Base-by-base conservation (phyloP, 2,329 filamentous ascomycete species). In the Colletotrichum sp. region DNA sequence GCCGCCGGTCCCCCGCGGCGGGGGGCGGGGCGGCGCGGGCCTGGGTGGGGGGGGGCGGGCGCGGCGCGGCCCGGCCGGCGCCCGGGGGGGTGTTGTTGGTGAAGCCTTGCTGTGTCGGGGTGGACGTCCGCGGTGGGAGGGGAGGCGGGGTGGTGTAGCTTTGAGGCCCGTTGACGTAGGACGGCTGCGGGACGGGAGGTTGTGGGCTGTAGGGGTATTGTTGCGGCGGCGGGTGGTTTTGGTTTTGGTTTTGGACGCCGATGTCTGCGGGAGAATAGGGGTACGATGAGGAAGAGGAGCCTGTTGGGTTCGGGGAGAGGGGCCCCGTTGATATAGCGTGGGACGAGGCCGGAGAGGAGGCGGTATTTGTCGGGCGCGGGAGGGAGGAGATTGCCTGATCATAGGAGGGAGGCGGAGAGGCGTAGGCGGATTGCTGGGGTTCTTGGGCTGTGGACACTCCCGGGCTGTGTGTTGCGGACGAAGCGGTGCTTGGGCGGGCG, bases 361-460 rank as follows among this genome's bases (percentile, higher is more conserved):
- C 0, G 7, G 38, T 13, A 52, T 36, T 38, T 28, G 36, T 13
- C 18, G 62, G 62, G 13, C 48, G 38, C 1, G 13, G 14, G 16
- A 61, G 64, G n/a, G 26, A 24, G 18, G 34, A 43, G 18, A 68
- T 16, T 9, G 65, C 59, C 34, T 75, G 74, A 21, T 48, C 38
- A 14, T 77, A 77, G 13, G 75, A 58, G 5, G 75, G 75, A 1
- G 75, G 75, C 10, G 75, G 75, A 1, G 70, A 69, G 26, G 58
- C 48, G 56, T 75, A 69, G 61, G 21, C 24, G 68, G 18, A 18
- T 58, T 75, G 72, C 8, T 74, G 48, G 13, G 16, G 18, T 21
- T 61, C 61, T 5, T 74, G 73, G 12, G 38, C 21, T 32, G 32
- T 62, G 58, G 63, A 55, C 4, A 59, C 58, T 7, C 65, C 34